Percentiles rank a stretch among this genome's conserved stretches.
Conservation (phyloP, 2,329 filamentous ascomycete species). For the Penicillium freii region DNA sequence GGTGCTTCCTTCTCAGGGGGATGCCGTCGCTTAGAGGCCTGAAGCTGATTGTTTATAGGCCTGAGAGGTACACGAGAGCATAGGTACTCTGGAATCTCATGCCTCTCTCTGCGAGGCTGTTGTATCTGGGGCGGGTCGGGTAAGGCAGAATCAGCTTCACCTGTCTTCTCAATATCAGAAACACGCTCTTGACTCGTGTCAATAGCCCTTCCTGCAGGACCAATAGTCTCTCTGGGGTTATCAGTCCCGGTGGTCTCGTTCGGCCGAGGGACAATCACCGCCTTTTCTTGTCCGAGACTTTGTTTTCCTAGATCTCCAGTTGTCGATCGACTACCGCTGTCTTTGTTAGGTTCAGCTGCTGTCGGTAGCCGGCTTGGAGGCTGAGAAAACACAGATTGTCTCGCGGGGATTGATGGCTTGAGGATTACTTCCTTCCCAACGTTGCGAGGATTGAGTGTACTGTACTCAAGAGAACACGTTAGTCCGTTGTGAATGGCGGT, state of each 20-base stretch:
- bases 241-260: not conserved
- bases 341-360: not conserved
- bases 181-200: not conserved
- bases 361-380: not conserved
- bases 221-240: not conserved
- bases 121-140: not conserved
- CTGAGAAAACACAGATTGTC: not conserved
- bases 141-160: not conserved
- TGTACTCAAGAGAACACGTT: not conserved
- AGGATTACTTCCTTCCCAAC: not conserved
- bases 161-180: not conserved
- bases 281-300: not conserved
- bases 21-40: conserved; percentile 17
- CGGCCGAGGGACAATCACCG: no score
- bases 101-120: not conserved
- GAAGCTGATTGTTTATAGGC: conserved; percentile 7
- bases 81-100: not conserved
- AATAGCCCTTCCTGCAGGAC: not conserved
- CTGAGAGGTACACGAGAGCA: not conserved
- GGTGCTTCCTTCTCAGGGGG: not conserved
- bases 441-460: not conserved
- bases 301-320: not conserved
- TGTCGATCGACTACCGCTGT: not conserved
- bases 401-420: not conserved
- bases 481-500: not conserved